phyloP scores from a whole-genome alignment of 805 yeast species.

The Candida sakaeoensis region DNA sequence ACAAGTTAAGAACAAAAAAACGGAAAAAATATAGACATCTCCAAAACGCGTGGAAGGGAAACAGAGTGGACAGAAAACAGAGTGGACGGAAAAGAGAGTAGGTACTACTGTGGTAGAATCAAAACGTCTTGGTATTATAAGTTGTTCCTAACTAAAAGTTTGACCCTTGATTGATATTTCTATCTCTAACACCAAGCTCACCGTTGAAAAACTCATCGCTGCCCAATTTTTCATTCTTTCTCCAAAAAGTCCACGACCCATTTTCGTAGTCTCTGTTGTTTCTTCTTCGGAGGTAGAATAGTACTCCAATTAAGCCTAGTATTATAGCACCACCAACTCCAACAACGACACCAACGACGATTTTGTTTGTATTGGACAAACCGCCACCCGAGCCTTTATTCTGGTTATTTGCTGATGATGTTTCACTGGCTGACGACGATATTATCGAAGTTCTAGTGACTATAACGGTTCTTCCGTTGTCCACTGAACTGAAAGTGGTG shows the following conservation, averaged over 20 bases:
- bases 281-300: slow-evolving; percentile 35
- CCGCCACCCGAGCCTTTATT: slow-evolving; percentile 23
- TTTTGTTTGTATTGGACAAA: slow-evolving; percentile 38
- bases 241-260: slow-evolving; percentile 47
- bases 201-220: slow-evolving; percentile 42
- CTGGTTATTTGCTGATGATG: slow-evolving; percentile 11
- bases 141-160: slow-evolving; percentile 29
- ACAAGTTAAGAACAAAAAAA: not conserved
- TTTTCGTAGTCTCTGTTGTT: slow-evolving; percentile 24
- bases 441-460: slow-evolving; percentile 38
- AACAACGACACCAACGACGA: slow-evolving; percentile 46
- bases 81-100: not conserved
- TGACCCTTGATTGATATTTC: slow-evolving; percentile 45
- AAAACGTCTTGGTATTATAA: not conserved
- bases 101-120: too few relatives aligned
- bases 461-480: slow-evolving; percentile 33
- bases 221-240: slow-evolving; percentile 40
- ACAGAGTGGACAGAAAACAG: not conserved
- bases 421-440: slow-evolving; percentile 16
- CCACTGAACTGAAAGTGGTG: slow-evolving; percentile 31
- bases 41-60: slow-evolving; percentile 2
- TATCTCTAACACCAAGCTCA: slow-evolving; percentile 45
- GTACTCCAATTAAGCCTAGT: slow-evolving; percentile 29
- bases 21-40: not conserved
- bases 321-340: slow-evolving; percentile 44